Evolutionary conservation across 768 basidiomycete species (phyloP), one percentile per base, ranked within the genome.

Genomic region (Lanmaoa rubissima): DNA sequence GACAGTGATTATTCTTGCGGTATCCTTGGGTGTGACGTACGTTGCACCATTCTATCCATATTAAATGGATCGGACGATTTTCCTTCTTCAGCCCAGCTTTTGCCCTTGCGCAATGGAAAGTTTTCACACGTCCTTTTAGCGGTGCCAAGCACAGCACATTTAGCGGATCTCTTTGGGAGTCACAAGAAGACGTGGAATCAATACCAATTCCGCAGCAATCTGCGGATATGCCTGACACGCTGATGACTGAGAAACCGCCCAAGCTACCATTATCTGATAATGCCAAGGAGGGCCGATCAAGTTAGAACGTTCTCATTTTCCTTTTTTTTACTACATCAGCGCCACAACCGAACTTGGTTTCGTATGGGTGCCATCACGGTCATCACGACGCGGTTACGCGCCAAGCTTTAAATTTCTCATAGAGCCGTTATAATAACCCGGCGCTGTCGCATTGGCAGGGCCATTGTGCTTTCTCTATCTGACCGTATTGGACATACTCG

Each of bases 21-120:
- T 74, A 17, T 87, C 87, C 3, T 62, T 88, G 38, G 81, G 62
- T 16, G 63, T 83, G 16, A 84, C 76, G 85, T 88, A 66, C 56
- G 85, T 76, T 16, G 19, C 40, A 16, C 5, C 7, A 8, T n/a
- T 26, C 8, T 49, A 32, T 26, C 24, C 26, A 10, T 34, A 19
- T 41, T 12, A 24, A 16, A 13, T 34, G 14, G 4, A 46, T 44
- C 17, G 26, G 40, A 41, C 21, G 14, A 16, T 21, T 39, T 39
- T 44, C 16, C 35, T 26, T 50, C 12, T 54, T 34, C 51, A 86
- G 85, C 32, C 84, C 83, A 3, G 61, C 78, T 5, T 73, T 86
- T 31, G 82, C 84, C 1, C 76, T 75, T 63, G 74, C 67, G 5
- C 86, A 87, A 53, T 82, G 85, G 67, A 74, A 70, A 44, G 36